A percentile compares a stretch with the other conserved stretches of the same genome.
Evolutionary conservation across 805 yeast genomes (phyloP).

Genomic region (Kodamaea kaohsiungensis): DNA sequence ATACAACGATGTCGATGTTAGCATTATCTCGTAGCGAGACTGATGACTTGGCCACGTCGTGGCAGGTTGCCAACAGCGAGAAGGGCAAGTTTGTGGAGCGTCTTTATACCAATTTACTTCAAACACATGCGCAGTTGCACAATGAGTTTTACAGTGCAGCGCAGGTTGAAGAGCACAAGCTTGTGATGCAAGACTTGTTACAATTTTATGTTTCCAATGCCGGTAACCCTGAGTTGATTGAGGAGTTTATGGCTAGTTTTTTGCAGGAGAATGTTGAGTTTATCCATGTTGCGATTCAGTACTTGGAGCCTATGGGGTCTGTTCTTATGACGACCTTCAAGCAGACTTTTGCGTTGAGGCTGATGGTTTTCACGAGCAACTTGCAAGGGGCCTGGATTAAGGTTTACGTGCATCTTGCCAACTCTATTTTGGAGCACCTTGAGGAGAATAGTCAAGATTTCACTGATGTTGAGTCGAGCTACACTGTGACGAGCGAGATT

Average conservation of each 20-base stretch:
- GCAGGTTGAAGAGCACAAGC: slow-evolving; percentile 30
- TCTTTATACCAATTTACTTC: slow-evolving; percentile 35
- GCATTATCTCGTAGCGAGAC: slow-evolving; percentile 2
- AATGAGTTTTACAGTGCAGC: slow-evolving; percentile 25
- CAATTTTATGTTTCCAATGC: slow-evolving; percentile 32
- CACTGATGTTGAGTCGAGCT: slow-evolving; percentile 27
- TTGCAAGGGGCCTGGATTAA: slow-evolving; percentile 43
- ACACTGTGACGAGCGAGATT: slow-evolving; percentile 14
- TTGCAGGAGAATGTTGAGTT: slow-evolving; percentile 30
- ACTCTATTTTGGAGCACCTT: slow-evolving; percentile 26
- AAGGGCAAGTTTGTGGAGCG: slow-evolving; percentile 31
- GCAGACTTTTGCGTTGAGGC: slow-evolving; percentile 15
- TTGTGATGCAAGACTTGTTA: slow-evolving; percentile 38
- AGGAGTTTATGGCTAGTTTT: slow-evolving; percentile 36
- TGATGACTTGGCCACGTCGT: slow-evolving; percentile 1
- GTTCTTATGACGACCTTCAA: slow-evolving; percentile 39
- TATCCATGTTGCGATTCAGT: slow-evolving; percentile 23
- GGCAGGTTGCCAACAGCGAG: slow-evolving; percentile 15
- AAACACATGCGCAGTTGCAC: slow-evolving; percentile 28
- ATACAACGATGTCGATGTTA: slow-evolving; percentile 4
- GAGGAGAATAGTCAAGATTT: slow-evolving; percentile 6
- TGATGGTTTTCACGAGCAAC: slow-evolving; percentile 21
- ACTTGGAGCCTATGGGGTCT: slow-evolving; percentile 45
- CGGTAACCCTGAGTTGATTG: slow-evolving; percentile 26
- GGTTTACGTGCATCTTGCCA: slow-evolving; percentile 41